These are phyloP conservation scores for Pichia sp. DNA, from an alignment of 1,139 yeast genomes.

Conservation along the genomic window DNA sequence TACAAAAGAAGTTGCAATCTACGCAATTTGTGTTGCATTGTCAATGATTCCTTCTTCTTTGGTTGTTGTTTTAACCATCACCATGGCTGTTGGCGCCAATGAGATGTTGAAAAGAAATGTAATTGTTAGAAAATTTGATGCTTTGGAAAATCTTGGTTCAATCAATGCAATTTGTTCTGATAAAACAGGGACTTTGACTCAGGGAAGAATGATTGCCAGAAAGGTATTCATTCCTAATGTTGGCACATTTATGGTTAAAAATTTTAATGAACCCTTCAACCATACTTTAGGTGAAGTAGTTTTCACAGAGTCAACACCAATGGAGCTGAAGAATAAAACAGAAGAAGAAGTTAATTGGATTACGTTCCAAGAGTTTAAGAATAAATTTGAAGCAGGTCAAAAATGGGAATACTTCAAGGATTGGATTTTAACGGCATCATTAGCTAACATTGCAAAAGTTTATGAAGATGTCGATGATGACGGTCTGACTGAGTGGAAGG, in stretches of 20 bases:
- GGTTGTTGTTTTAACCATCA: constrained; percentile 72
- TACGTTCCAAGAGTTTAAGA: constrained; percentile 16
- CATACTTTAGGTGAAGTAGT: constrained; percentile 58
- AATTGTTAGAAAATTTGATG: constrained; percentile 69
- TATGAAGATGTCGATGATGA: constrained; percentile 33
- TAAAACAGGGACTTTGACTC: constrained; percentile 76
- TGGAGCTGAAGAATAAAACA: constrained; percentile 20
- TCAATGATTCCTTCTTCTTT: constrained; percentile 81
- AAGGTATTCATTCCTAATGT: constrained; percentile 70
- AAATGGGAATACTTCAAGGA: constrained; percentile 28
- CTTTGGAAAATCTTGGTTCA: constrained; percentile 74
- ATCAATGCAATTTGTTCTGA: constrained; percentile 78
- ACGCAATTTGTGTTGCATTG: constrained; percentile 75
- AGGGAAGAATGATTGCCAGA: constrained; percentile 70
- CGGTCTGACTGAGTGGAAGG: constrained; percentile 50
- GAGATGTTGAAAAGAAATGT: constrained; percentile 68
- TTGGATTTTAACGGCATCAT: constrained; percentile 55
- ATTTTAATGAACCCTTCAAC: constrained; percentile 62
- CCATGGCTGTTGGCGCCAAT: constrained; percentile 83
- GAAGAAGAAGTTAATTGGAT: constrained; percentile 29
- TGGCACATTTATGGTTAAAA: constrained; percentile 56
- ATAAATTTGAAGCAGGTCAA: constrained; percentile 14
- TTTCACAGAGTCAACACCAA: constrained; percentile 36
- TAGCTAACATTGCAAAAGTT: constrained; percentile 68
- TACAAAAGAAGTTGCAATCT: constrained; percentile 64